These are phyloP conservation scores for Neurospora africana DNA, from an alignment of 495 filamentous ascomycete species.

Conservation along the genomic window DNA sequence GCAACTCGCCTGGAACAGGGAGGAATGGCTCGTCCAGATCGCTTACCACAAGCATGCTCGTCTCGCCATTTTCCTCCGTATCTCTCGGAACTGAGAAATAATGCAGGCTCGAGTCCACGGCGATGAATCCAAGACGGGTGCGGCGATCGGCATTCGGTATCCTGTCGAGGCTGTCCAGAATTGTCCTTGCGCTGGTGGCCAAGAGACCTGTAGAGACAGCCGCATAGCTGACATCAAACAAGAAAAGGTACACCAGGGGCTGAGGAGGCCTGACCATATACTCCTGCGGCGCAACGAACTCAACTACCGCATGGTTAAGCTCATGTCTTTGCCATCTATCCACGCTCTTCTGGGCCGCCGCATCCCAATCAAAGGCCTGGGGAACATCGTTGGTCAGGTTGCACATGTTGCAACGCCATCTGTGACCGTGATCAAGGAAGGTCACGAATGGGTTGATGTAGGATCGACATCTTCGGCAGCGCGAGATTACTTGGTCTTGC, in stretches of 20 bases:
- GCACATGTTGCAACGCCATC: slow-evolving; percentile 99
- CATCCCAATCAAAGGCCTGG: slow-evolving; percentile 97
- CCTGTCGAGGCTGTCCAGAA: slow-evolving; percentile 87
- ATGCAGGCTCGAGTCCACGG: slow-evolving; percentile 87
- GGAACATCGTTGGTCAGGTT: slow-evolving; percentile 97
- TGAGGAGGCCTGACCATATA: slow-evolving; percentile 99
- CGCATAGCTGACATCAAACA: slow-evolving; percentile 92
- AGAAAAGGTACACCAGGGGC: slow-evolving; percentile 93
- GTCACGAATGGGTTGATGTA: slow-evolving; percentile 97
- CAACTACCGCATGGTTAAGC: slow-evolving; percentile 86
- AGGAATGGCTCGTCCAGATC: slow-evolving; percentile 97
- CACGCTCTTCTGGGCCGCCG: slow-evolving; percentile 73
- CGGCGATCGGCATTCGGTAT: slow-evolving; percentile 94
- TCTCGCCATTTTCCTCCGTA: slow-evolving; percentile 67
- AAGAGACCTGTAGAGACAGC: slow-evolving; percentile 88
- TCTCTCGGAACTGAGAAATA: slow-evolving; percentile 93
- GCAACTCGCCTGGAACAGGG: slow-evolving; percentile 82
- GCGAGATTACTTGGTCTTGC: slow-evolving; percentile 92
- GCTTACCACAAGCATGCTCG: slow-evolving; percentile 87
- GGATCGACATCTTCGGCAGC: slow-evolving; percentile 86
- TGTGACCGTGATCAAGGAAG: slow-evolving; percentile 92
- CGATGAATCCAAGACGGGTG: slow-evolving; percentile 88
- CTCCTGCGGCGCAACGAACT: slow-evolving; percentile 96
- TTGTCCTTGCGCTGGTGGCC: slow-evolving; percentile 86
- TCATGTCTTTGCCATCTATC: slow-evolving; percentile 85